Evolutionary conservation across 345 rosid species (phyloP).

Genomic region (Fremontodendron californicum): DNA sequence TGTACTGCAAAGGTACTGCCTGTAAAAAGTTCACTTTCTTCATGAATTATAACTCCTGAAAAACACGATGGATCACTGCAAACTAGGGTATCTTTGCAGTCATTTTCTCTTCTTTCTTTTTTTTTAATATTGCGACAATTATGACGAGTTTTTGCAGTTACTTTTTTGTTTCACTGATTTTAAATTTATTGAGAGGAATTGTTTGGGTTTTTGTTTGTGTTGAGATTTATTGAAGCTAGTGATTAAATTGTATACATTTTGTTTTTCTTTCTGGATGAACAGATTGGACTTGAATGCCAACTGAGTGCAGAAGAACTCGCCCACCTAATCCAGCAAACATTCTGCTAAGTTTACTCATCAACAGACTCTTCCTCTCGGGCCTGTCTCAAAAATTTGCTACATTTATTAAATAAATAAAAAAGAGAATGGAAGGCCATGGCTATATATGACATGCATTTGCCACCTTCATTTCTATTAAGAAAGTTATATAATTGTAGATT

Average conservation of each 20-base stretch:
- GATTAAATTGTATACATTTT: background rate
- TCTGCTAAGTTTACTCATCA: constrained; percentile 33
- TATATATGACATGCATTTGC: background rate
- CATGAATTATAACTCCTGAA: constrained; percentile 4
- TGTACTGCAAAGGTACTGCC: background rate
- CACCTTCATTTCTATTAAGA: background rate
- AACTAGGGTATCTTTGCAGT: constrained; percentile 14
- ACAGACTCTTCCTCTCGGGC: background rate
- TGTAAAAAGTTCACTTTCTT: background rate
- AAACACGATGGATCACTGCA: constrained; percentile 7
- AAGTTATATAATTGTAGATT: background rate
- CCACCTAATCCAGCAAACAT: constrained; percentile 80
- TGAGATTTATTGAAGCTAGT: background rate
- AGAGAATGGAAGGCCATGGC: background rate
- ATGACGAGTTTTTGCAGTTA: background rate
- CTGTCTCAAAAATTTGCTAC: background rate
- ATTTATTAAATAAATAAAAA: background rate
- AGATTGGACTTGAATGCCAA: constrained; percentile 97
- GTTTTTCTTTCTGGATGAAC: constrained; percentile 21
- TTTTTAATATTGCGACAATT: background rate
- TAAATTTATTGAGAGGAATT: background rate
- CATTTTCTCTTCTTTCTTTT: background rate
- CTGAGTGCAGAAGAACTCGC: constrained; percentile 96
- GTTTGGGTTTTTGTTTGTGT: background rate
- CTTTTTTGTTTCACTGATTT: background rate